These are phyloP conservation scores for Globisporangium apiculatum DNA, from an alignment of 352 stramenopile genomes.

Conservation along the genomic window DNA sequence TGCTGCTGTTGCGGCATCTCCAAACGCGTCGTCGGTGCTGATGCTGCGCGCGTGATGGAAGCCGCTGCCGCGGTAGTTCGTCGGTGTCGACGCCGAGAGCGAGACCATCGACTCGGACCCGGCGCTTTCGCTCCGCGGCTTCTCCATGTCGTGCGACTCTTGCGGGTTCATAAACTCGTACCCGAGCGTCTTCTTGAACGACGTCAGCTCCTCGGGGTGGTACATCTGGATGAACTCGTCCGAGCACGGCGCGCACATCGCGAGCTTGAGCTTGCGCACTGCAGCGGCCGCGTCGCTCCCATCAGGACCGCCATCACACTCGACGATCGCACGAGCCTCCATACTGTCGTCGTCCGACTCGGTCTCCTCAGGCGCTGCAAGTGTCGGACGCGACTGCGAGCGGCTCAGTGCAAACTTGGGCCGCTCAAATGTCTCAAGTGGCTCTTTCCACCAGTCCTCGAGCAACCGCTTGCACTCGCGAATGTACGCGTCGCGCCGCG, in stretches of 20 bases:
- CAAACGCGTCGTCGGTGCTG: constrained; percentile 45
- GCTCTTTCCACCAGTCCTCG: constrained; percentile 85
- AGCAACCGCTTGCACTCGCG: constrained; percentile 68
- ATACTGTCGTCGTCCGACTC: constrained; percentile 8
- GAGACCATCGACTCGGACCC: constrained; percentile 40
- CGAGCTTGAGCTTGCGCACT: constrained; percentile 6
- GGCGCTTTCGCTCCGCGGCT: constrained; percentile 33
- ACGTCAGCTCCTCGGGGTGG: constrained; percentile 77
- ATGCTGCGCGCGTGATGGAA: constrained; percentile 8
- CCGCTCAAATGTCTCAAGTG: constrained; percentile 67
- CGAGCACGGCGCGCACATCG: constrained; percentile 26
- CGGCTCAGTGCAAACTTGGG: constrained; percentile 19
- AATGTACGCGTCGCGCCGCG: constrained; percentile 68
- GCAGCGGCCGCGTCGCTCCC: not conserved
- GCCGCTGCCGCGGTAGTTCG: constrained; percentile 9
- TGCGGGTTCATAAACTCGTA: constrained; percentile 87
- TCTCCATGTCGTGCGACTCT: constrained; percentile 50
- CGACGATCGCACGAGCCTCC: constrained; percentile 5
- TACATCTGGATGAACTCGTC: constrained; percentile 84
- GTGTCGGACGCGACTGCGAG: constrained; percentile 7
- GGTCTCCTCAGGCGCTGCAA: constrained; percentile 10
- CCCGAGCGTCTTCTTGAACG: constrained; percentile 78
- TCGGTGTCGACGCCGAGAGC: constrained; percentile 35
- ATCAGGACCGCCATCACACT: not conserved
- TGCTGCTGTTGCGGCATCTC: constrained; percentile 14